These are phyloP conservation scores for Dentiscutata heterogama DNA, from an alignment of 371 early-diverging fungal genomes.

Conservation along the genomic window DNA sequence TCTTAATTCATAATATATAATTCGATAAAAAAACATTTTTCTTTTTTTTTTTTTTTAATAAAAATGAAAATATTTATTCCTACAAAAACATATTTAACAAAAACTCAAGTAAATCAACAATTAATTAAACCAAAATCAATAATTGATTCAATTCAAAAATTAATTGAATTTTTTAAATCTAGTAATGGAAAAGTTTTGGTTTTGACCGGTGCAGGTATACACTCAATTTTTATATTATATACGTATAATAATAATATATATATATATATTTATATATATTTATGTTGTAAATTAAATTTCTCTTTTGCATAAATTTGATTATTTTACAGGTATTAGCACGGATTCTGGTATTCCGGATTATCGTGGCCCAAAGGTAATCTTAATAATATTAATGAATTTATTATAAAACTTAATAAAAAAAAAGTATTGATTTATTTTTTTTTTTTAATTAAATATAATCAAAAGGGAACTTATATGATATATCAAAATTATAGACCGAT, in stretches of 20 bases:
- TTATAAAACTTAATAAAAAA: too few relatives aligned
- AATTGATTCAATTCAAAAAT: not conserved
- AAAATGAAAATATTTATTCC: not conserved
- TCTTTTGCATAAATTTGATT: not conserved
- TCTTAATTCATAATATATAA: too few relatives aligned
- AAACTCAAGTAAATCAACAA: not conserved
- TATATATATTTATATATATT: not conserved
- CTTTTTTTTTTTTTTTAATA: not conserved
- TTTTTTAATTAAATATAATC: not conserved
- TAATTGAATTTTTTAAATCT: not conserved
- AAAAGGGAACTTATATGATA: constrained; percentile 75
- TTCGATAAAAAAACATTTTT: not conserved
- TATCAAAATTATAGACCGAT: constrained; percentile 88
- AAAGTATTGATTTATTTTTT: too few relatives aligned
- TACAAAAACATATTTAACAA: not conserved
- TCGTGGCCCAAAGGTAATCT: constrained; percentile 72
- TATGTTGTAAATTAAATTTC: not conserved
- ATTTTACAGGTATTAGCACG: constrained; percentile 75
- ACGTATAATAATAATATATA: too few relatives aligned
- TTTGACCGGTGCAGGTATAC: constrained; percentile 35
- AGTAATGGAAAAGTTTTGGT: constrained; percentile 16
- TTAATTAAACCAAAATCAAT: not conserved
- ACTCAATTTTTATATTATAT: not conserved
- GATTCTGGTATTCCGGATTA: constrained; percentile 92
- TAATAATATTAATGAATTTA: not conserved